phyloP scores from a whole-genome alignment of 2,329 filamentous ascomycete species.

The Talaromyces sp. region DNA sequence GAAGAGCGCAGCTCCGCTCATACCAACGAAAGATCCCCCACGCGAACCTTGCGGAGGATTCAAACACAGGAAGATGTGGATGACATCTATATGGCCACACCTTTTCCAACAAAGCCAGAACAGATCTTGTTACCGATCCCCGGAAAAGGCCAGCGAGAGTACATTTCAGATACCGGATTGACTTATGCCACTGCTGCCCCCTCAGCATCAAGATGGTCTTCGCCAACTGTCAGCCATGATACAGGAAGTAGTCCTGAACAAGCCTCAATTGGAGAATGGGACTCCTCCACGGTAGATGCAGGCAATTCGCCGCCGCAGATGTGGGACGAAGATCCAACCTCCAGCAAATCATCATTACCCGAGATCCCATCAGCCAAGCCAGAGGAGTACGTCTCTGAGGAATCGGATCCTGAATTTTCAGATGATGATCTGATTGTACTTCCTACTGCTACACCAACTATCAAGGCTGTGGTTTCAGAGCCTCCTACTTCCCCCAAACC shows the following conservation, averaged over 20 bases:
- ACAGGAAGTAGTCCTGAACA: slow-evolving; percentile 31
- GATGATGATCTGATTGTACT: slow-evolving; percentile 38
- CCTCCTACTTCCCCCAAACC: slow-evolving; percentile 30
- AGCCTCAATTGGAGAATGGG: slow-evolving; percentile 36
- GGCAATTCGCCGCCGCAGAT: slow-evolving; percentile 40
- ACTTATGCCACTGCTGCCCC: slow-evolving; percentile 34
- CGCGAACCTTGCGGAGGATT: slow-evolving; percentile 42
- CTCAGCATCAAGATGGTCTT: slow-evolving; percentile 34
- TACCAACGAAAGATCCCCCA: slow-evolving; percentile 44
- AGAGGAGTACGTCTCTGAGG: slow-evolving; percentile 20
- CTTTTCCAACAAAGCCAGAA: slow-evolving; percentile 52
- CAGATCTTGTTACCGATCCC: slow-evolving; percentile 48
- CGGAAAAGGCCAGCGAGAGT: slow-evolving; percentile 40
- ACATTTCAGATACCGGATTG: slow-evolving; percentile 34
- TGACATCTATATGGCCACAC: slow-evolving; percentile 45
- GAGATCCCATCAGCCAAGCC: slow-evolving; percentile 26
- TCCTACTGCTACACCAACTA: slow-evolving; percentile 38
- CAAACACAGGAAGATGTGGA: slow-evolving; percentile 34
- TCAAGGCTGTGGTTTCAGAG: slow-evolving; percentile 41
- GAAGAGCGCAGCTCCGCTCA: slow-evolving; percentile 52
- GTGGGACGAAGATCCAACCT: slow-evolving; percentile 42
- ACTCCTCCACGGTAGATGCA: slow-evolving; percentile 40
- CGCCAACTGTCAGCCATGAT: slow-evolving; percentile 30
- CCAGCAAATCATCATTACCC: slow-evolving; percentile 41
- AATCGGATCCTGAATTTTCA: slow-evolving; percentile 29